Evolutionary conservation across 305 asterid genomes (phyloP).

Genomic region (Solanum chacoense): DNA sequence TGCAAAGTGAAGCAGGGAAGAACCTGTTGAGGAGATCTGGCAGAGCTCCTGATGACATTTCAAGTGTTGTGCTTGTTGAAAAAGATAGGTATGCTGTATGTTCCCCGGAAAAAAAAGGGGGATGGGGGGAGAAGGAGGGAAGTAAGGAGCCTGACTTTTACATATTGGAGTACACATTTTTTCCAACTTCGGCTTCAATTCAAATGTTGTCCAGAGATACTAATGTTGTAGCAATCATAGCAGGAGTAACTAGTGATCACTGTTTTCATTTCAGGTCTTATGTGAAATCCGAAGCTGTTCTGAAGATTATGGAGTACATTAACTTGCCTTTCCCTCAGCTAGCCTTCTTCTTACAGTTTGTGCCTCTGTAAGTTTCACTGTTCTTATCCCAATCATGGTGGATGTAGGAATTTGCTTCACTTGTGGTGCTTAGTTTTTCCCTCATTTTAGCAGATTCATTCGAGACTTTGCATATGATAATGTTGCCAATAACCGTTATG

Average conservation of each 20-base stretch:
- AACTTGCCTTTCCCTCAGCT: conserved; percentile 81
- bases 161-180: not conserved
- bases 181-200: not conserved
- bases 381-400: conserved; percentile 3
- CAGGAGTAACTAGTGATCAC: not conserved
- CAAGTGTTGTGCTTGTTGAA: conserved; percentile 91
- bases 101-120: not conserved
- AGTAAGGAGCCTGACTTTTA: not conserved
- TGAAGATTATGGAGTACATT: conserved; percentile 82
- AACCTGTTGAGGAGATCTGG: conserved; percentile 78
- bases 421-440: not conserved
- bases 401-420: not conserved
- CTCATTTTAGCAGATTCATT: conserved; percentile 52
- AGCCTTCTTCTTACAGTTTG: conserved; percentile 55
- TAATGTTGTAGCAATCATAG: not conserved
- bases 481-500: conserved; percentile 77
- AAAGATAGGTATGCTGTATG: conserved; percentile 43
- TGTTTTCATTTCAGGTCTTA: conserved; percentile 45
- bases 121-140: not conserved
- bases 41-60: conserved; percentile 88
- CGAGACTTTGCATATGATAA: conserved; percentile 73
- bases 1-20: conserved; percentile 86
- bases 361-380: conserved; percentile 55
- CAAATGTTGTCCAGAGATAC: not conserved
- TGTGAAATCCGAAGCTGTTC: conserved; percentile 81